phyloP scores from a whole-genome alignment of 2,329 filamentous ascomycete species.

The Bipolaris cookei region DNA sequence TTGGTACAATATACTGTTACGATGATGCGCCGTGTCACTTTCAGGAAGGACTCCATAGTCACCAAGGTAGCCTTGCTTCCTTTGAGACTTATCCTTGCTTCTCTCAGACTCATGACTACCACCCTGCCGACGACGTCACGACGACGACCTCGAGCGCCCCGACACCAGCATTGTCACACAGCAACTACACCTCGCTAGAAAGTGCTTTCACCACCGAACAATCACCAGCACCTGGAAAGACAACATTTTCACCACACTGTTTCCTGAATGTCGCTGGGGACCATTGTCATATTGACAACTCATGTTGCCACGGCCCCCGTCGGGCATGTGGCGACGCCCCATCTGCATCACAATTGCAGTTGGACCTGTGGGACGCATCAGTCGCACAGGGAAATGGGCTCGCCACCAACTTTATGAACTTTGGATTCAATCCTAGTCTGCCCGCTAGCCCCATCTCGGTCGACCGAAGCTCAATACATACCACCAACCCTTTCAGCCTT shows the following conservation, averaged over 20 bases:
- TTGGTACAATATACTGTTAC: conserved; percentile 46
- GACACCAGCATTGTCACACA: conserved; percentile 41
- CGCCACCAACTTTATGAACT: conserved; percentile 34
- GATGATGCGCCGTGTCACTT: conserved; percentile 45
- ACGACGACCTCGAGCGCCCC: conserved; percentile 34
- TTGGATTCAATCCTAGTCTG: conserved; percentile 32
- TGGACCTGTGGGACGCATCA: conserved; percentile 39
- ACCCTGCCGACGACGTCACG: conserved; percentile 25
- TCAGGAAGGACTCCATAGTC: conserved; percentile 36
- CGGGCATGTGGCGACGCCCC: conserved; percentile 40
- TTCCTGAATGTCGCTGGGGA: conserved; percentile 40
- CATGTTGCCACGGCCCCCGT: conserved; percentile 43
- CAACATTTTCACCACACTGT: conserved; percentile 28
- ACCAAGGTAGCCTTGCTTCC: conserved; percentile 28
- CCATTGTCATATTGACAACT: conserved; percentile 47
- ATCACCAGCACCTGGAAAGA: conserved; percentile 32
- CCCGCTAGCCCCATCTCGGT: conserved; percentile 30
- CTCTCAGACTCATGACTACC: conserved; percentile 32
- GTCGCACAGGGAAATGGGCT: conserved; percentile 36
- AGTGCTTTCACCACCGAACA: conserved; percentile 37
- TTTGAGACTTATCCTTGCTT: conserved; percentile 44
- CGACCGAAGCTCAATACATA: conserved; percentile 20
- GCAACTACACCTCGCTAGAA: conserved; percentile 43
- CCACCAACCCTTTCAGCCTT: conserved; percentile 24
- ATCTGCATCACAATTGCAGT: conserved; percentile 31